phyloP scores from a whole-genome alignment of 2,329 filamentous ascomycete species.

The Penicillium decumbens region DNA sequence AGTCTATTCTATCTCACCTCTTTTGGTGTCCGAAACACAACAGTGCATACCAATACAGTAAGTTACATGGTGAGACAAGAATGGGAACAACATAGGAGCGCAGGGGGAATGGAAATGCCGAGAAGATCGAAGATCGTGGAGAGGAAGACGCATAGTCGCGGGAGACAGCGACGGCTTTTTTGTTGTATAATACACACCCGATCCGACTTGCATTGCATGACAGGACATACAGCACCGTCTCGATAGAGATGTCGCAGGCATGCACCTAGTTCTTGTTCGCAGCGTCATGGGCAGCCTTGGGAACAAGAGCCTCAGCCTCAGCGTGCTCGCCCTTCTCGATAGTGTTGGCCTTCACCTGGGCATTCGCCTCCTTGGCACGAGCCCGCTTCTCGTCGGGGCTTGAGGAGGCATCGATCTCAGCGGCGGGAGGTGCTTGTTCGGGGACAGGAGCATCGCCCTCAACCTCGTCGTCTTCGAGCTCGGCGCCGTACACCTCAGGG shows the following conservation, averaged over 20 bases:
- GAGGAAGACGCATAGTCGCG: constrained; percentile 13
- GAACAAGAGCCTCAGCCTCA: constrained; percentile 46
- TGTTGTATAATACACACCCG: constrained; percentile 25
- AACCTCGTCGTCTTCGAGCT: constrained; percentile 67
- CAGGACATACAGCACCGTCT: background rate
- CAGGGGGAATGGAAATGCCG: constrained; percentile 23
- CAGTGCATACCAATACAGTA: constrained; percentile 28
- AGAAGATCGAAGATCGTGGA: constrained; percentile 16
- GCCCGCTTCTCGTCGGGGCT: constrained; percentile 25
- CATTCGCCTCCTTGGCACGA: constrained; percentile 21
- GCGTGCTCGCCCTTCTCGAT: constrained; percentile 22
- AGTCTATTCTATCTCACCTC: constrained; percentile 28
- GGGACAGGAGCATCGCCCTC: constrained; percentile 34
- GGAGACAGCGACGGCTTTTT: constrained; percentile 16
- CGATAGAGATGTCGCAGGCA: background rate
- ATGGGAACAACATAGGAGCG: constrained; percentile 19
- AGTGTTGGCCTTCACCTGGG: constrained; percentile 22
- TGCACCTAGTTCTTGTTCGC: constrained; percentile 23
- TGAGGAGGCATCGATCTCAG: constrained; percentile 25
- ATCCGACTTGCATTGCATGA: constrained; percentile 12
- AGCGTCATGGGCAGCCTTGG: constrained; percentile 49
- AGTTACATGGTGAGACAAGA: constrained; percentile 23
- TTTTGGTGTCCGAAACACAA: constrained; percentile 13
- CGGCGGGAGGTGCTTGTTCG: constrained; percentile 18
- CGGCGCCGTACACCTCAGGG: constrained; percentile 87